phyloP scores from a whole-genome alignment of 805 yeast species.

The Yamadazyma olivae region DNA sequence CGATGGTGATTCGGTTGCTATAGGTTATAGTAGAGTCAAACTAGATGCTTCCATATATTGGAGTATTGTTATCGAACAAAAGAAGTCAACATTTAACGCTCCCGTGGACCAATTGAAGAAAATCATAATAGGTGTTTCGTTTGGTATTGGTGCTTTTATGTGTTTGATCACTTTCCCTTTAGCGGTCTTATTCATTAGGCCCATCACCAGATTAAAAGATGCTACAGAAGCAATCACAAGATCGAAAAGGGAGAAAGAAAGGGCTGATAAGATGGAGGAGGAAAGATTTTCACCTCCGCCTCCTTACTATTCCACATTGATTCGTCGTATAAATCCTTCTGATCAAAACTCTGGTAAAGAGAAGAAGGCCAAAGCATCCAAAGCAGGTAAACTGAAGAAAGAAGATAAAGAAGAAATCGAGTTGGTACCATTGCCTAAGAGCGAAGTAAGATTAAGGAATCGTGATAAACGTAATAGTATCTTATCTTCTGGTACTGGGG shows the following conservation, averaged over 20 bases:
- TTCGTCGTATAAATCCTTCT: slow-evolving; percentile 8
- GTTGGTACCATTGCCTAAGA: background rate
- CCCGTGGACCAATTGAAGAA: slow-evolving; percentile 62
- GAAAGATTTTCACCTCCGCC: slow-evolving; percentile 12
- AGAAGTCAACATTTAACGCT: slow-evolving; percentile 51
- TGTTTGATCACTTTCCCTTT: slow-evolving; percentile 75
- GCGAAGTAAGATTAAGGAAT: slow-evolving; percentile 1
- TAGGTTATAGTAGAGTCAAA: slow-evolving; percentile 30
- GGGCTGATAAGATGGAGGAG: slow-evolving; percentile 1
- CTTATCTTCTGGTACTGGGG: slow-evolving; percentile 26
- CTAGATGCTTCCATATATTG: slow-evolving; percentile 45
- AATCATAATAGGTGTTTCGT: slow-evolving; percentile 73
- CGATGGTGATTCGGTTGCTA: slow-evolving; percentile 25
- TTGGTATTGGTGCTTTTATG: slow-evolving; percentile 74
- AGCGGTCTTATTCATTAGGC: slow-evolving; percentile 81
- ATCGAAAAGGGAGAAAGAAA: slow-evolving; percentile 30
- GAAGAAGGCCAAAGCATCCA: background rate
- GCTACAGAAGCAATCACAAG: slow-evolving; percentile 74
- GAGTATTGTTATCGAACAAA: slow-evolving; percentile 75
- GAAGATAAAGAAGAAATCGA: background rate
- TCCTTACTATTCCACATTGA: slow-evolving; percentile 14
- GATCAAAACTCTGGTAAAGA: background rate
- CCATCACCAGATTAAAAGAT: slow-evolving; percentile 72
- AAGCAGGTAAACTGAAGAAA: background rate
- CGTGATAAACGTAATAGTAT: slow-evolving; percentile 29